Conservation (phyloP, 2,329 filamentous ascomycete species). For the Trichoderma lentiforme region DNA sequence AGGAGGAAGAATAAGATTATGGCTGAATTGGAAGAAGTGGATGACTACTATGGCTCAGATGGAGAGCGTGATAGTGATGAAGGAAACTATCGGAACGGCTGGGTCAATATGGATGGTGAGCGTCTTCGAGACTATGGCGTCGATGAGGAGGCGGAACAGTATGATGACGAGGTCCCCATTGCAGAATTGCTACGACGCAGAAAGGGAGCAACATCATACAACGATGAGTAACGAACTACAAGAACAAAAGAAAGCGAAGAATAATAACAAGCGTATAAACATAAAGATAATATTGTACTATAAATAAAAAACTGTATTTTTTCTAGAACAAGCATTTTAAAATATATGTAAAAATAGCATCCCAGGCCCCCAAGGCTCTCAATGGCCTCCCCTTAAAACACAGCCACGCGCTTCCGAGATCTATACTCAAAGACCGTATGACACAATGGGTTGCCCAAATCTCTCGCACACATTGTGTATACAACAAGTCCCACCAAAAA, state of each 20-base stretch:
- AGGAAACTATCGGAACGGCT: constrained; percentile 44
- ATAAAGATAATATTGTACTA: not conserved
- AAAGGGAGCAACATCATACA: constrained; percentile 30
- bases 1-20: constrained; percentile 41
- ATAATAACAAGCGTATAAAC: constrained; percentile 3
- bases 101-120: constrained; percentile 75
- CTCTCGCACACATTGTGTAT: constrained; percentile 10
- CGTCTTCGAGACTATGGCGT: constrained; percentile 73
- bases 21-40: constrained; percentile 49
- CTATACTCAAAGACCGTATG: not conserved
- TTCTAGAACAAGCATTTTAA: not conserved
- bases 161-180: constrained; percentile 63
- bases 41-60: constrained; percentile 54
- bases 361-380: not conserved
- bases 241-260: constrained; percentile 18
- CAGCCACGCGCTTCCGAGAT: constrained; percentile 3
- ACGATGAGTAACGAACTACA: not conserved
- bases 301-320: not conserved
- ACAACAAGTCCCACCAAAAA: constrained; percentile 2
- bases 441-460: constrained; percentile 12
- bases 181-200: constrained; percentile 62
- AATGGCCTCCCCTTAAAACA: not conserved
- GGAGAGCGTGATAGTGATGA: constrained; percentile 54
- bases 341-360: constrained; percentile 2
- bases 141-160: constrained; percentile 65